Base-by-base conservation (phyloP, 768 basidiomycete genomes). In the Auricularia sp. region DNA sequence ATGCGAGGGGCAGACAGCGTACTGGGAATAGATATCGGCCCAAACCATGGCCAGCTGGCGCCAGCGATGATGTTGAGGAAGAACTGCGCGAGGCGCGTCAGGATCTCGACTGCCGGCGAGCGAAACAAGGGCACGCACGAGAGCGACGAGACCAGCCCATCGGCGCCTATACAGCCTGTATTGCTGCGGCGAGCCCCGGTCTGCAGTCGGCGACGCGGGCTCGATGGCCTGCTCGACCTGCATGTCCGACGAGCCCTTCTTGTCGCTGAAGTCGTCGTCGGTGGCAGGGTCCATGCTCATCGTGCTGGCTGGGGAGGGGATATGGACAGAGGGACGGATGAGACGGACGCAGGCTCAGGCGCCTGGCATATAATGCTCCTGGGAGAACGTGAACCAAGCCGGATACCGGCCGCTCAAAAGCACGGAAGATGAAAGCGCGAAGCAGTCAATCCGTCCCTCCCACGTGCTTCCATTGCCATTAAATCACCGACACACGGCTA, bases 41-140 rank as follows among this genome's bases (percentile, higher is more conserved):
- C 90, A 69, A 93, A 93, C 90, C 90, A 93, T 3, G 87, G 81
- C 83, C 84, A 85, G 6, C 81, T 75, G 86, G 89, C 84, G 5
- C 83, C 89, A 2, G 80, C 77, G 11, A 85, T 79, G 47, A 87
- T 71, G 63, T 85, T 87, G 36, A 92, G 74, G 36, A 87, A 36
- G 10, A 87, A 54, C 66, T 63, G 33, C 39, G 56, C 44, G 53
- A 53, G 21, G 23, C 18, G 56, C 23, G 21, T 51, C 18, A 51
- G 47, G 6, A 7, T 33, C 39, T 42, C 39, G 12, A 2, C 59
- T 43, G 39, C 62, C 33, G 3, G 60, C 16, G 8, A 59, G 21
- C 12, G 11, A 2, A 2, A 33, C 2, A 23, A 7, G 12, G 21
- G 36, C 3, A 73, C 81, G 67, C 65, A 87, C 87, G 64, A 92